phyloP scores from a whole-genome alignment of 2,329 filamentous ascomycete genomes.

The Aspergillus transmontanensis region DNA sequence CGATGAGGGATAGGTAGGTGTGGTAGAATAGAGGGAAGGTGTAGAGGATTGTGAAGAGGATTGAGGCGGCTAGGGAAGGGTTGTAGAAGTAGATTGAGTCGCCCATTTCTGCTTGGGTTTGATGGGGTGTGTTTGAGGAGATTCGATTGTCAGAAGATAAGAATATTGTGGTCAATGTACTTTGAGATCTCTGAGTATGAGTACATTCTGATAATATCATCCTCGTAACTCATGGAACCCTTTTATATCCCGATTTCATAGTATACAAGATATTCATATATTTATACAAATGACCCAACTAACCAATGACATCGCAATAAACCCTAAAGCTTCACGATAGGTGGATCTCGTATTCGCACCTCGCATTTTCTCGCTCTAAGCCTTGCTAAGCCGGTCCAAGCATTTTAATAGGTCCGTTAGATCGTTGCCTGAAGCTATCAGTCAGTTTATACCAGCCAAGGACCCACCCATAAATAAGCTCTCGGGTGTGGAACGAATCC shows the following conservation, averaged over 20 bases:
- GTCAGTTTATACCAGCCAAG: background rate
- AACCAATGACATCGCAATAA: background rate
- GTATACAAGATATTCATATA: background rate
- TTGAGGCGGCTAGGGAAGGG: conserved; percentile 47
- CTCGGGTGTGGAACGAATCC: background rate
- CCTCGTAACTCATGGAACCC: background rate
- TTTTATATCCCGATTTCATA: background rate
- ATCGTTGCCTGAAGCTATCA: background rate
- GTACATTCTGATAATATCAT: background rate
- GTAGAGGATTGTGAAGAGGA: conserved; percentile 48
- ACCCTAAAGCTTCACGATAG: background rate
- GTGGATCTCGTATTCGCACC: conserved; percentile 1
- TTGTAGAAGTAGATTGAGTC: conserved; percentile 47
- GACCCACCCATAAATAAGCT: background rate
- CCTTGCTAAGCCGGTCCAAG: background rate
- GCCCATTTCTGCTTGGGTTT: background rate
- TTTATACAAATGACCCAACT: background rate
- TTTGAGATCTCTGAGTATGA: background rate
- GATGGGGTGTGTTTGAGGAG: background rate
- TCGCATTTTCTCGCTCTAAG: conserved; percentile 1
- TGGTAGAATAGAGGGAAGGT: conserved; percentile 42
- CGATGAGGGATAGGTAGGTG: conserved; percentile 46
- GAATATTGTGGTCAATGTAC: background rate
- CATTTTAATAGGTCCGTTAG: background rate
- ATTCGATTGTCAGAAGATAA: background rate